Base-by-base conservation (phyloP, 331 rosid species). In the Malus hybrid region DNA sequence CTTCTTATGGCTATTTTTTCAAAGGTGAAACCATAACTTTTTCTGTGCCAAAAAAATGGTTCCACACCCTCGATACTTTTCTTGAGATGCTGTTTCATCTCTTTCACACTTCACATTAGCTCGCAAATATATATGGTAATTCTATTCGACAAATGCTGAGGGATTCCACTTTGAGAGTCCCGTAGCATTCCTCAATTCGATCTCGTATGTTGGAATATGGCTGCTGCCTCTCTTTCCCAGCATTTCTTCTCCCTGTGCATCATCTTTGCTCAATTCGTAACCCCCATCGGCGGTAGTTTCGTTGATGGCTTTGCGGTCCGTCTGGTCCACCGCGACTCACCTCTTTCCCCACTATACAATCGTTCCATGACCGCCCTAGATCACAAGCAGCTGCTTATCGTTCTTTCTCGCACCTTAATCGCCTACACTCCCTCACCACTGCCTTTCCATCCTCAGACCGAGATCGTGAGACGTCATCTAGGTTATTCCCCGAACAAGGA, bases 311-410 rank as follows among this genome's bases (percentile, higher is more conserved):
- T 73, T 26, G 32, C 39, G 6, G 70, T 70, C n/a, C 20, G 39
- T 57, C 32, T 66, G 63, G 60, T 79, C 48, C 82, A 66, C 70
- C 70, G 46, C 0, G 78, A 79, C 60, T 79, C 65, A 3, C 74
- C 70, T 44, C 61, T 78, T 4, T 71, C 75, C 61, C 75, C 75
- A 30, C 33, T 32, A 29, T 66, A 73, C 62, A 39, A 79, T 52
- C 70, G 24, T 22, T 5, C 75, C 44, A 46, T 73, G 65, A 60
- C 71, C 3, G 12, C 48, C 14, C 24, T 56, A 46, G 75, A 70
- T 30, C 15, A 24, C 48, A 48, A 75, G 50, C 46, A 3, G 39
- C 82, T 26, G 71, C 65, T 79, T 24, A 57, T 48, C 71, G 75
- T 14, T 79, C 75, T 9, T 20, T 65, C 55, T 30, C 57, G 9